Percentiles rank a stretch among this genome's conserved stretches.
Evolutionary conservation across 805 yeast species (phyloP).

Genomic region (Monosporozyma aquatica): DNA sequence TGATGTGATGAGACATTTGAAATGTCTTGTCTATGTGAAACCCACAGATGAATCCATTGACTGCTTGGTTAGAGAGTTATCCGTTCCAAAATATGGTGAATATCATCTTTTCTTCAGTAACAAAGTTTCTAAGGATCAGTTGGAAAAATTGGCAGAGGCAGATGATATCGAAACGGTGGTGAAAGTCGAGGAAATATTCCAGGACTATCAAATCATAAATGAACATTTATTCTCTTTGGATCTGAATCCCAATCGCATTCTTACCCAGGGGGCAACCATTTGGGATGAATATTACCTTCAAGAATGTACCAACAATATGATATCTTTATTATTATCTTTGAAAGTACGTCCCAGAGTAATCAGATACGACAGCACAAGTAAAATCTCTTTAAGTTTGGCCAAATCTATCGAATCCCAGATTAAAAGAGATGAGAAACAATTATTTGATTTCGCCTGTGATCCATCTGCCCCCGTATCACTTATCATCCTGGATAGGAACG

Average conservation of each 20-base stretch:
- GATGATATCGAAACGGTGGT: constrained; percentile 78
- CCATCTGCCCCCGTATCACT: constrained; percentile 52
- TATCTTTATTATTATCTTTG: constrained; percentile 43
- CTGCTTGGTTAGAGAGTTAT: constrained; percentile 54
- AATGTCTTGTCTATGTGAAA: constrained; percentile 69
- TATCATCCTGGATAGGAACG: constrained; percentile 69
- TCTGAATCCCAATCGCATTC: constrained; percentile 15
- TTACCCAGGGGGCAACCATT: constrained; percentile 19
- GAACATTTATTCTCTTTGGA: constrained; percentile 52
- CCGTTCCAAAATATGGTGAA: constrained; percentile 66
- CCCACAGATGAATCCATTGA: constrained; percentile 62
- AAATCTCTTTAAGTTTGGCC: constrained; percentile 57
- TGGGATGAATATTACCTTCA: constrained; percentile 24
- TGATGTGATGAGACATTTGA: constrained; percentile 68
- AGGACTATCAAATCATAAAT: constrained; percentile 72
- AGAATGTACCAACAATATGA: constrained; percentile 18
- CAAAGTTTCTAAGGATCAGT: constrained; percentile 58
- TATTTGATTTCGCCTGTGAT: constrained; percentile 57
- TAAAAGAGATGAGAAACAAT: constrained; percentile 42
- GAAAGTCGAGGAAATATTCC: constrained; percentile 73
- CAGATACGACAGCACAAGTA: constrained; percentile 64
- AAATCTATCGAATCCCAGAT: constrained; percentile 53
- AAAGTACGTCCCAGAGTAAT: constrained; percentile 64
- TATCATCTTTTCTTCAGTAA: constrained; percentile 78
- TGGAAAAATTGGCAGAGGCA: constrained; percentile 82